Evolutionary conservation across 768 basidiomycete species (phyloP).

Genomic region (Austroboletus eburneus): DNA sequence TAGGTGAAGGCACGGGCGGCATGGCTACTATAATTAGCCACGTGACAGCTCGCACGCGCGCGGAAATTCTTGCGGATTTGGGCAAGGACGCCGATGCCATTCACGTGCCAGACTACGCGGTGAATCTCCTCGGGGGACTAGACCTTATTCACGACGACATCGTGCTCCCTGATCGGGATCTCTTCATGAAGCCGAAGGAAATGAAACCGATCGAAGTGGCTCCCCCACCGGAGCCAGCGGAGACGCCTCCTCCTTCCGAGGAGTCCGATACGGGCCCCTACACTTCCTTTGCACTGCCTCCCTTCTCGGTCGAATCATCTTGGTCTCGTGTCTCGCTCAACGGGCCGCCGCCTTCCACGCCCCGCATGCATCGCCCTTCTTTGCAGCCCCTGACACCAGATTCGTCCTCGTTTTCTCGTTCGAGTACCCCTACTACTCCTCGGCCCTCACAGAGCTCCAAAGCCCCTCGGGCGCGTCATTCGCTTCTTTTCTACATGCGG

Average conservation of each 20-base stretch:
- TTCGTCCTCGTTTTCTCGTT: constrained; percentile 29
- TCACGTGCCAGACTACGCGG: constrained; percentile 42
- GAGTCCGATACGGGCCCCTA: constrained; percentile 33
- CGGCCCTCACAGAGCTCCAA: constrained; percentile 23
- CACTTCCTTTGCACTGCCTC: constrained; percentile 28
- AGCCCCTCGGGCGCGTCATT: constrained; percentile 25
- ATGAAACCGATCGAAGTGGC: constrained; percentile 27
- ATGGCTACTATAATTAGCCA: constrained; percentile 37
- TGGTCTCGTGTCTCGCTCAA: constrained; percentile 20
- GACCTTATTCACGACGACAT: constrained; percentile 35
- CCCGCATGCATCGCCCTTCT: constrained; percentile 20
- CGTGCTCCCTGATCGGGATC: constrained; percentile 29
- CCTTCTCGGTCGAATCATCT: constrained; percentile 21
- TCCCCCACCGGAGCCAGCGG: constrained; percentile 20
- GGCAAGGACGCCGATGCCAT: constrained; percentile 33
- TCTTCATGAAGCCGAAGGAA: constrained; percentile 28
- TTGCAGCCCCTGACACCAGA: constrained; percentile 29
- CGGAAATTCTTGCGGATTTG: constrained; percentile 35
- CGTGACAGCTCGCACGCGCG: constrained; percentile 30
- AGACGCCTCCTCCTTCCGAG: constrained; percentile 25
- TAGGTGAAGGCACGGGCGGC: constrained; percentile 22
- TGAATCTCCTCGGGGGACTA: constrained; percentile 41
- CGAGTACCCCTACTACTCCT: constrained; percentile 29
- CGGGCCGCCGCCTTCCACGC: constrained; percentile 20
- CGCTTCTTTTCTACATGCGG: constrained; percentile 31